Conservation (phyloP, 1,284 basidiomycete species). For the Irpex lacteus region DNA sequence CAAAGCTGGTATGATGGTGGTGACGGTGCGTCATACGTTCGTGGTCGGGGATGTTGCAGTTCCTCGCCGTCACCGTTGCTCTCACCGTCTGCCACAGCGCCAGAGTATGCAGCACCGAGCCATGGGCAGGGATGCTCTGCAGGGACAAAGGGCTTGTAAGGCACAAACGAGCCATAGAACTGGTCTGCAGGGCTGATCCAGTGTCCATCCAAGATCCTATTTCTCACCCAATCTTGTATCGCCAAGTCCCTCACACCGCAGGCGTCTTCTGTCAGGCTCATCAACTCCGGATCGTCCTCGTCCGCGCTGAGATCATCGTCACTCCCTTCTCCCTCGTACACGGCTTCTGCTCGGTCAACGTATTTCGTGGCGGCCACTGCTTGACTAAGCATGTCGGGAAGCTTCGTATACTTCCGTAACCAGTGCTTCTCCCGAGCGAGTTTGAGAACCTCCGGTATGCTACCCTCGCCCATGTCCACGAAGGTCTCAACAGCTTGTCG, state of each 20-base stretch:
- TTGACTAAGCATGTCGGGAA: conserved; percentile 62
- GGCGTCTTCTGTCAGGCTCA: conserved; percentile 58
- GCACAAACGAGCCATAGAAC: conserved; percentile 47
- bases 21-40: conserved; percentile 41
- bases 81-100: conserved; percentile 28
- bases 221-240: conserved; percentile 69
- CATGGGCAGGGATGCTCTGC: conserved; percentile 70
- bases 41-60: conserved; percentile 46
- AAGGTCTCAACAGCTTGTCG: conserved; percentile 60
- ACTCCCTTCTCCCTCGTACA: conserved; percentile 34
- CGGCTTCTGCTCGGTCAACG: conserved; percentile 34
- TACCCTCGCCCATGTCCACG: conserved; percentile 70
- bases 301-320: conserved; percentile 46
- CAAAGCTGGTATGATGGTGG: conserved; percentile 57
- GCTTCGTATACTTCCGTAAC: conserved; percentile 60
- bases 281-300: conserved; percentile 57
- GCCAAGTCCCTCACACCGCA: conserved; percentile 62
- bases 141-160: conserved; percentile 38
- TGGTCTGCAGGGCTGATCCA: conserved; percentile 72
- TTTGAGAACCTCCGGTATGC: conserved; percentile 54
- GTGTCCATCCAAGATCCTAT: conserved; percentile 66
- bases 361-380: conserved; percentile 59
- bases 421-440: conserved; percentile 67
- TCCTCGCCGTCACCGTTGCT: conserved; percentile 24
- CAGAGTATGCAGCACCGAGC: conserved; percentile 31